Percentiles rank a stretch among this genome's conserved stretches.
Conservation (phyloP, 2,329 filamentous ascomycete species). For the Aurifilum marmelostoma region DNA sequence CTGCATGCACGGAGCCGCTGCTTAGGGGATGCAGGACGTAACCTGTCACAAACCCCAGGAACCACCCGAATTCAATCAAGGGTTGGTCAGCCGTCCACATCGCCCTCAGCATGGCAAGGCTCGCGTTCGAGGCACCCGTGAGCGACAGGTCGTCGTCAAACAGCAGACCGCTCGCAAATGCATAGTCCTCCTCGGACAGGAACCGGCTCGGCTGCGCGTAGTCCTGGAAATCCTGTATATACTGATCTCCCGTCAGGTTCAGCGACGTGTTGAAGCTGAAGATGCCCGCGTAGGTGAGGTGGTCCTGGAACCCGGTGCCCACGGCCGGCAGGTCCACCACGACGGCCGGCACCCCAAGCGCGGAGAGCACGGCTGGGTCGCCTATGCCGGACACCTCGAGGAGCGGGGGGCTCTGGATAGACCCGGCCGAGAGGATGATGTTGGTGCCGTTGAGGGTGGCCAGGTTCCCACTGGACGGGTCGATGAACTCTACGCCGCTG, state of each 20-base stretch:
- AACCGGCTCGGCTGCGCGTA: conserved; percentile 3
- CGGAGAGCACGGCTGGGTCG: conserved; percentile 10
- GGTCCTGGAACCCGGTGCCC: conserved; percentile 13
- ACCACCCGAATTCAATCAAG: conserved; percentile 5
- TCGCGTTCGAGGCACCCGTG: conserved; percentile 2
- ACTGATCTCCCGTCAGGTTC: neutral
- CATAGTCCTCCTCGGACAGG: conserved; percentile 5
- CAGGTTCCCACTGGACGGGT: neutral
- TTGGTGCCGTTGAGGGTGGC: conserved; percentile 13
- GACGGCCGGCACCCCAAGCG: neutral
- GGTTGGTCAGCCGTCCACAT: conserved; percentile 4
- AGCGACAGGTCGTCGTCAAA: neutral
- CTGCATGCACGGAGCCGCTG: conserved; percentile 14
- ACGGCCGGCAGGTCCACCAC: conserved; percentile 5
- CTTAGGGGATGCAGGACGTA: conserved; percentile 19
- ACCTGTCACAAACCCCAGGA: conserved; percentile 3
- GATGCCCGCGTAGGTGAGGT: conserved; percentile 5
- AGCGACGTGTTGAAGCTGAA: conserved; percentile 12
- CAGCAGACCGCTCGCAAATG: neutral
- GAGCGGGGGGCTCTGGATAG: conserved; percentile 18
- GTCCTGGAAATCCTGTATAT: conserved; percentile 9
- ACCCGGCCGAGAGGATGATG: conserved; percentile 21
- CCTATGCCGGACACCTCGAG: conserved; percentile 22
- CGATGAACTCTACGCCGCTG: conserved; percentile 7
- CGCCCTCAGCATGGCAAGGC: conserved; percentile 5